Conservation (phyloP, 176 grass and related monocot species). For the Thinopyrum elongatum region DNA sequence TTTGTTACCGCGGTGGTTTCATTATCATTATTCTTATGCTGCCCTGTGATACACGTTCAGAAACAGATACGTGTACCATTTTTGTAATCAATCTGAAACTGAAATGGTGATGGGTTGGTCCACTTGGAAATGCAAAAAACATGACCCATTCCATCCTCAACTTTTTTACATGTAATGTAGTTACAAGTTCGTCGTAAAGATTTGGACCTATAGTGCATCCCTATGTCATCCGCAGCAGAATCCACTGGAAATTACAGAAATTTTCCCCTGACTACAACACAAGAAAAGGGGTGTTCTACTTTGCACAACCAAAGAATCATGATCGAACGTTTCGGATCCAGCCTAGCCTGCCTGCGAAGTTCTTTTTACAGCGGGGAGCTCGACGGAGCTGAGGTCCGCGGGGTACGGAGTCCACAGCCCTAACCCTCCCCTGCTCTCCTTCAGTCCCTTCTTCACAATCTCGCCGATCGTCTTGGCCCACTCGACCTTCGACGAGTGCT, state of each 20-base stretch:
- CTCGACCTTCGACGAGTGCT: conserved; percentile 87
- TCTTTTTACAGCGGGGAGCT: conserved; percentile 68
- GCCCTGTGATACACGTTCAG: not conserved
- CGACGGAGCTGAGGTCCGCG: conserved; percentile 51
- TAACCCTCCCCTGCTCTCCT: conserved; percentile 80
- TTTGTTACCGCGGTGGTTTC: too few relatives aligned
- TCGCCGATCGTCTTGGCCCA: conserved; percentile 92
- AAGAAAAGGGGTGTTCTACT: not conserved
- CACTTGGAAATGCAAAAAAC: not conserved
- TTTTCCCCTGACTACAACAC: not conserved
- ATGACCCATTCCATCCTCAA: not conserved
- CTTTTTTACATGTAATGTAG: conserved; percentile 5
- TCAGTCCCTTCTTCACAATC: conserved; percentile 68
- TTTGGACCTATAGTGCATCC: not conserved
- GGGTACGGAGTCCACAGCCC: conserved; percentile 86
- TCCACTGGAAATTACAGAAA: conserved; percentile 8
- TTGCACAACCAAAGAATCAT: conserved; percentile 22
- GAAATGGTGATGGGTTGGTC: too few relatives aligned
- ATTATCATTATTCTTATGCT: not conserved
- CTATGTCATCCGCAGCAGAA: not conserved
- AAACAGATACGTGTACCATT: not conserved
- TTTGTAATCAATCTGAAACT: not conserved
- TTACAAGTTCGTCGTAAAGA: not conserved
- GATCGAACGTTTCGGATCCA: not conserved
- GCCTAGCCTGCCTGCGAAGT: conserved; percentile 71